Evolutionary conservation across 805 yeast genomes (phyloP).

Genomic region (Candida koratica): DNA sequence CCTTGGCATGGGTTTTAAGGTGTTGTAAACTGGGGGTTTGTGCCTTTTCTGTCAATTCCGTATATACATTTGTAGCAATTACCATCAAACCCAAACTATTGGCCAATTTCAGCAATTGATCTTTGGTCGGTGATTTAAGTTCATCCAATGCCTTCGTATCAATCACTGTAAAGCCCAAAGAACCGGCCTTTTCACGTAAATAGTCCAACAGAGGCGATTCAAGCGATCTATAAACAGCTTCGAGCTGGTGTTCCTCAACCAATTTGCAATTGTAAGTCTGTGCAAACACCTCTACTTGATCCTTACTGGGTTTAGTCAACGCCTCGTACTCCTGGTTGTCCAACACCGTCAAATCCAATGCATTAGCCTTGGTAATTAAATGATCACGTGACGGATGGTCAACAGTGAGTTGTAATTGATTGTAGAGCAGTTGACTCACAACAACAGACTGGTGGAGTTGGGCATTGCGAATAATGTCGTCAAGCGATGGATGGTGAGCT

Average conservation of each 20-base stretch:
- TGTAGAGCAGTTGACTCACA: background rate
- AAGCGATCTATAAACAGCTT: conserved; percentile 9
- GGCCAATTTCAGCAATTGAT: conserved; percentile 17
- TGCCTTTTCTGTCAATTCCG: conserved; percentile 14
- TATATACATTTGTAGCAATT: conserved; percentile 12
- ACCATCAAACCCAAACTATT: conserved; percentile 21
- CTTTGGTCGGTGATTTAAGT: conserved; percentile 21
- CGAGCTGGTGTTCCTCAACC: conserved; percentile 14
- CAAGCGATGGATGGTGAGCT: conserved; percentile 9
- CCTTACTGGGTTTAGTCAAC: conserved; percentile 11
- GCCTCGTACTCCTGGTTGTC: conserved; percentile 9
- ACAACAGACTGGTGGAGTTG: background rate
- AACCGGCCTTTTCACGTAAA: conserved; percentile 14
- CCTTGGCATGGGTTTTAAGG: conserved; percentile 29
- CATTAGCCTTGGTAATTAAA: conserved; percentile 16
- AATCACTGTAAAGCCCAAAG: conserved; percentile 3
- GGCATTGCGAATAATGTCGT: conserved; percentile 9
- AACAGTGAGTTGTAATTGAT: background rate
- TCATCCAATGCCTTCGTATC: background rate
- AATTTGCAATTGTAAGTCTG: conserved; percentile 21
- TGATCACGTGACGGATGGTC: conserved; percentile 16
- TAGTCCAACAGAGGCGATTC: conserved; percentile 21
- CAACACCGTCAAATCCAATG: conserved; percentile 14
- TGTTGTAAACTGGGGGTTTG: conserved; percentile 26
- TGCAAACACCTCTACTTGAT: conserved; percentile 19